Conservation (phyloP, 2,329 filamentous ascomycete genomes). For the Ophiostoma populinum region DNA sequence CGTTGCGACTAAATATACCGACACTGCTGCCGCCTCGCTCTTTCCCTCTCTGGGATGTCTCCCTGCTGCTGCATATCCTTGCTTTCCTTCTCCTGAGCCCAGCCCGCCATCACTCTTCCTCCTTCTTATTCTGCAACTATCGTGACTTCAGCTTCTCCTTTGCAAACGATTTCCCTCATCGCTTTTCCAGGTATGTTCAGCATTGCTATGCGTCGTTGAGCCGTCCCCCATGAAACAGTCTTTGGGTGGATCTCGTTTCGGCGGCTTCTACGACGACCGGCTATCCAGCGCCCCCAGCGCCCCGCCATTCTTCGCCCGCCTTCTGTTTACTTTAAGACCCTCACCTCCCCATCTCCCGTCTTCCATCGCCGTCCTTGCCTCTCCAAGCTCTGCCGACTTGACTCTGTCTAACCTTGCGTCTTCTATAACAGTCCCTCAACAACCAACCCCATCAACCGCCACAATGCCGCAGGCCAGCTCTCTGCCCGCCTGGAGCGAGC, state of each 20-base stretch:
- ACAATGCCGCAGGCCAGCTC: constrained; percentile 70
- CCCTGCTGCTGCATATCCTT: neutral
- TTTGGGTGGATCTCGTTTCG: neutral
- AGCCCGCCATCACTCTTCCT: neutral
- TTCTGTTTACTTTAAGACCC: neutral
- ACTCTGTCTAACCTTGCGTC: neutral
- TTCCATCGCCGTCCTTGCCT: neutral
- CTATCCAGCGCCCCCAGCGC: too few species aligned
- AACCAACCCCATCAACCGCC: constrained; percentile 7
- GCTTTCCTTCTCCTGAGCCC: neutral
- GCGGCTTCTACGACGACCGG: too few species aligned
- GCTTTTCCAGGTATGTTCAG: neutral
- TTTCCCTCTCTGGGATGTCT: neutral
- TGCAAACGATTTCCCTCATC: neutral
- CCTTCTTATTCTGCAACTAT: neutral
- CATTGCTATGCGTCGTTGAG: neutral
- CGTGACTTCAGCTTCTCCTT: neutral
- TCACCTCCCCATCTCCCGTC: neutral
- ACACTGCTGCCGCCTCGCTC: neutral
- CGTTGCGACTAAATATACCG: too few species aligned
- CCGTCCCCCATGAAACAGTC: neutral
- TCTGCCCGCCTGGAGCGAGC: constrained; percentile 72
- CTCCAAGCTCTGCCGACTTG: neutral
- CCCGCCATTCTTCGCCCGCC: neutral
- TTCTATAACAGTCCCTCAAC: neutral